Base-by-base conservation (phyloP, 129 eudicot species). In the Flaveria trinervia region DNA sequence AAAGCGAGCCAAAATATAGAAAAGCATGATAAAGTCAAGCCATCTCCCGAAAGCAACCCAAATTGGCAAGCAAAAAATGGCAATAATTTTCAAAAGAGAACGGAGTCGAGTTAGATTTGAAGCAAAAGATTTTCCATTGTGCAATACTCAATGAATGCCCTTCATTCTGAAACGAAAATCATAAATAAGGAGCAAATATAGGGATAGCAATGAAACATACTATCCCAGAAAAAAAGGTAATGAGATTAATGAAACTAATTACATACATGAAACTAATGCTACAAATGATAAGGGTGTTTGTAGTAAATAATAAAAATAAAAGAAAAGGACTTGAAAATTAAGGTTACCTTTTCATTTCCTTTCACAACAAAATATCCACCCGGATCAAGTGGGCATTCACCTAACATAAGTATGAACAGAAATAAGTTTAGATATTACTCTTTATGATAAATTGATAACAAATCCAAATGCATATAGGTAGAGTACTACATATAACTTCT, bases 311-410 rank as follows among this genome's bases (percentile, higher is more conserved):
- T 9, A 9, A 49, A 45, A 61, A 45, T 10, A 23, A 17, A 57
- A 45, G 20, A 56, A 69, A 17, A 16, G 5, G 9, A 36, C 76
- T 20, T 57, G 41, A 45, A 70, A 56, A 36, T 25, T 9, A 46
- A 79, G 50, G 60, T 71, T 65, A 94, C 98, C 99, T 95, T 95
- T 80, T 95, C 99, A 69, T 88, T 91, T 84, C 99, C 99, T 80
- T 89, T 95, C 56, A 95, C 86, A 43, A 95, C 68, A 82, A 95
- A 95, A 81, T 95, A 95, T 72, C 99, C 99, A 78, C 99, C 99
- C 13, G 99, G 99, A 77, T 95, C 99, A 81, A 95, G 97, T 62
- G 99, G 99, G 83, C 99, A 95, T 84, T 95, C 99, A 71, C 98
- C 98, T 93, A 66, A n/a, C 54, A 16, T 20, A 52, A 77, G 72